Conservation (phyloP, 2,329 filamentous ascomycete species). For the Ophiostoma montium region DNA sequence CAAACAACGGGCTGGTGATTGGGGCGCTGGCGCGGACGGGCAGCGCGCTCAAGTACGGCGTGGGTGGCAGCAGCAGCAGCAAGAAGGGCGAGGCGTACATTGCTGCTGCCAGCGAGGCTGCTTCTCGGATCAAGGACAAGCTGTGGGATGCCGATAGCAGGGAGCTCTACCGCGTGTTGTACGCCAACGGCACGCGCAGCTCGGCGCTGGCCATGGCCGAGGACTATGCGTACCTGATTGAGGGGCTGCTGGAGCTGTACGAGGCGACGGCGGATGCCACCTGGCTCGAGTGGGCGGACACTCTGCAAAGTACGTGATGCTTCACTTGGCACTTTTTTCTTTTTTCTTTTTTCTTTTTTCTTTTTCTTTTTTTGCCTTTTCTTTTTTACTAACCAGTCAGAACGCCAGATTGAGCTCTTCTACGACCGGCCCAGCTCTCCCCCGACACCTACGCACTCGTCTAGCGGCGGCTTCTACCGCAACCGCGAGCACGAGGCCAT, state of each 20-base stretch:
- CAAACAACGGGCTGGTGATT: constrained; percentile 83
- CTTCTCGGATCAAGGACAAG: constrained; percentile 54
- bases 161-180: constrained; percentile 64
- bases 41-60: constrained; percentile 42
- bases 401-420: constrained; percentile 55
- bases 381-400: no score
- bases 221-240: constrained; percentile 82
- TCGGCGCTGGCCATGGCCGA: constrained; percentile 69
- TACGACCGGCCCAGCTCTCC: constrained; percentile 40
- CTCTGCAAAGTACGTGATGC: constrained; percentile 62
- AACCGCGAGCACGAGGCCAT: constrained; percentile 39
- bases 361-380: no score
- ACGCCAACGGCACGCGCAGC: constrained; percentile 48
- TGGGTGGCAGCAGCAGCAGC: constrained; percentile 37
- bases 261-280: constrained; percentile 60
- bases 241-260: constrained; percentile 72
- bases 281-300: constrained; percentile 68
- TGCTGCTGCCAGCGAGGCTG: constrained; percentile 51
- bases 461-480: constrained; percentile 57
- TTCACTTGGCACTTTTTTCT: no score
- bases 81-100: constrained; percentile 47
- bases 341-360: no score
- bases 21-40: constrained; percentile 64
- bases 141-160: constrained; percentile 54
- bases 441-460: constrained; percentile 23